Evolutionary conservation across 2,329 filamentous ascomycete species (phyloP), one percentile per base, ranked within the genome.

Genomic region (Colletotrichum sp.): DNA sequence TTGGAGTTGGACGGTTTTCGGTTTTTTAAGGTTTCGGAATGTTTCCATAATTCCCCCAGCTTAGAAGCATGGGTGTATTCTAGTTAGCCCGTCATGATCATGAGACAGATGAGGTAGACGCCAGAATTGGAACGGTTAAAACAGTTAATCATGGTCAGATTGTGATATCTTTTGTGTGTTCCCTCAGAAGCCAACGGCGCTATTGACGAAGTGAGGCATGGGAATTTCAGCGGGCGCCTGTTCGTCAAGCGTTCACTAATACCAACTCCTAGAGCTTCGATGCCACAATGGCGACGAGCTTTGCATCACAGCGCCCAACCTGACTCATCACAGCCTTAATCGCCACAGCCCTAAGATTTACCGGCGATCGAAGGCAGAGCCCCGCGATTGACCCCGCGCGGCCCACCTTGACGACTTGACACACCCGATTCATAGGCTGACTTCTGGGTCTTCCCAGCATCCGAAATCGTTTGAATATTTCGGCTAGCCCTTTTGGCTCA

Each of bases 1-100:
- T 82, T 78, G 85, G 85, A 87, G 85, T 87, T 87, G 84, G 82
- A 83, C 80, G 81, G 81, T 82, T 83, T 79, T 79, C 81, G 78
- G 79, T 82, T 84, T 83, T 80, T 81, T 67, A 70, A 55, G 65
- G 66, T 57, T 71, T 74, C 57, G 75, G 71, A 76, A 73, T 77
- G 72, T 60, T 78, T 78, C 70, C 79, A 84, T 85, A 84, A 83
- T 85, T 81, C 81, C 80, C 80, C 77, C 74, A 75, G 77, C 70
- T 71, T 78, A 77, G 78, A 74, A 68, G 80, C 76, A 72, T 77
- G 81, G 83, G 81, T 85, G 84, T 86, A 85, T 81, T 85, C 80
- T 86, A 86, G 82, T 80, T 84, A 84, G 82, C 77, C 76, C 80
- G 84, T 81, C 79, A 85, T 82, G 83, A 85, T 84, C 80, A 86